phyloP scores from a whole-genome alignment of 1,284 basidiomycete genomes.

The Sphagnurus paluster region DNA sequence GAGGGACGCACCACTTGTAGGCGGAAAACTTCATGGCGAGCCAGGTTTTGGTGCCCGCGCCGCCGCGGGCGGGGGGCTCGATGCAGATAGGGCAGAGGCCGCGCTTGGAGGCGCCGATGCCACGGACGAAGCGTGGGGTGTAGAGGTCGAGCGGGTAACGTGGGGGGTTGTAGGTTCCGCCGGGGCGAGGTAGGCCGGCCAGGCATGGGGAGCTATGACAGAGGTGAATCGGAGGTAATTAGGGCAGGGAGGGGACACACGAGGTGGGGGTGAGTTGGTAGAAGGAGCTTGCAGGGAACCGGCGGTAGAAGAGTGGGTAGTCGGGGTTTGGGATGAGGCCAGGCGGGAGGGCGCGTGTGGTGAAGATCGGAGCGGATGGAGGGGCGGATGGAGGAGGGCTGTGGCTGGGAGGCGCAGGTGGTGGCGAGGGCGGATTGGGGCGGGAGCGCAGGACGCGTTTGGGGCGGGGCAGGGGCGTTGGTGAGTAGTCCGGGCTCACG shows the following conservation, averaged over 20 bases:
- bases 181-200: conserved; percentile 38
- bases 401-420: not conserved
- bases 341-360: conserved; percentile 41
- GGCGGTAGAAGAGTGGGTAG: conserved; percentile 62
- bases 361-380: conserved; percentile 17
- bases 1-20: conserved; percentile 64
- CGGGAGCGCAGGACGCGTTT: not conserved
- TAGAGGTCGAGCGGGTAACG: conserved; percentile 65
- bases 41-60: conserved; percentile 65
- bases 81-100: conserved; percentile 79
- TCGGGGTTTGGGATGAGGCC: conserved; percentile 42
- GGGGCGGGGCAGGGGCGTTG: not conserved
- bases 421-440: not conserved
- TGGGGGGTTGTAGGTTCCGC: conserved; percentile 59
- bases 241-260: conserved; percentile 14
- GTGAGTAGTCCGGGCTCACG: not conserved
- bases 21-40: conserved; percentile 78
- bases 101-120: conserved; percentile 65
- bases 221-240: not conserved
- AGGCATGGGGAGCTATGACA: conserved; percentile 31
- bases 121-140: conserved; percentile 76
- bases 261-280: conserved; percentile 29
- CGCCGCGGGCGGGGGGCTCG: conserved; percentile 60
- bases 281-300: conserved; percentile 62
- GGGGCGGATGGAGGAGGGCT: not conserved